Percentiles rank a stretch among this genome's conserved stretches.
Conservation (phyloP, 441 rosid genomes). For the Erodium chrysanthum region DNA sequence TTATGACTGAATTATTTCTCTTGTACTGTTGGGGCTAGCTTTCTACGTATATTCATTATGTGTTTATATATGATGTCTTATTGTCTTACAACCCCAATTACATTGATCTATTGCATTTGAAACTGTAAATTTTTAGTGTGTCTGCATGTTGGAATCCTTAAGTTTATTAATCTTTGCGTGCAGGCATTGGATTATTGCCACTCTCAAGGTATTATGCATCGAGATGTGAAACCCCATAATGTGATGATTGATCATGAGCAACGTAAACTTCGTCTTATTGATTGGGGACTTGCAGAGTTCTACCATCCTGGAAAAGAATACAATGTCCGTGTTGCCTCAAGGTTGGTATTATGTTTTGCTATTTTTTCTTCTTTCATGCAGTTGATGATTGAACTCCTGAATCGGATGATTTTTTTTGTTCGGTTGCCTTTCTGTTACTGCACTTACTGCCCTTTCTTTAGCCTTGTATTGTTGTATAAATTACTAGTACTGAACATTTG, state of each 20-base stretch:
- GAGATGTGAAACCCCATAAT: conserved; percentile 97
- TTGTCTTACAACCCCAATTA: neutral
- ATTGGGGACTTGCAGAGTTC: conserved; percentile 97
- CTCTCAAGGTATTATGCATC: conserved; percentile 96
- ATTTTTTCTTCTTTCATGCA: neutral
- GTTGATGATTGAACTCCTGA: neutral
- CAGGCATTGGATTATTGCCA: conserved; percentile 96
- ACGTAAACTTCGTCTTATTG: conserved; percentile 86
- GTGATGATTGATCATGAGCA: conserved; percentile 98
- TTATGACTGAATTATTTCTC: neutral
- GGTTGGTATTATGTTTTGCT: conserved; percentile 32
- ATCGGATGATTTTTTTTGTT: neutral
- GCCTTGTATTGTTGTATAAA: too few species aligned
- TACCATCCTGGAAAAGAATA: conserved; percentile 96
- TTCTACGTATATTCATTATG: neutral
- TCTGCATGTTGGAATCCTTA: neutral
- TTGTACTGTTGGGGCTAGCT: neutral
- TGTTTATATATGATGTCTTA: neutral
- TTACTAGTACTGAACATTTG: neutral
- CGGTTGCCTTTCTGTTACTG: too few species aligned
- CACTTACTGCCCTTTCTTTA: too few species aligned
- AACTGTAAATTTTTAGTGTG: neutral
- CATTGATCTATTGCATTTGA: neutral
- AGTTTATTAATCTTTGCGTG: neutral
- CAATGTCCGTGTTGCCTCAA: conserved; percentile 94